phyloP scores from a whole-genome alignment of 441 rosid genomes.

The Populus hybrid region DNA sequence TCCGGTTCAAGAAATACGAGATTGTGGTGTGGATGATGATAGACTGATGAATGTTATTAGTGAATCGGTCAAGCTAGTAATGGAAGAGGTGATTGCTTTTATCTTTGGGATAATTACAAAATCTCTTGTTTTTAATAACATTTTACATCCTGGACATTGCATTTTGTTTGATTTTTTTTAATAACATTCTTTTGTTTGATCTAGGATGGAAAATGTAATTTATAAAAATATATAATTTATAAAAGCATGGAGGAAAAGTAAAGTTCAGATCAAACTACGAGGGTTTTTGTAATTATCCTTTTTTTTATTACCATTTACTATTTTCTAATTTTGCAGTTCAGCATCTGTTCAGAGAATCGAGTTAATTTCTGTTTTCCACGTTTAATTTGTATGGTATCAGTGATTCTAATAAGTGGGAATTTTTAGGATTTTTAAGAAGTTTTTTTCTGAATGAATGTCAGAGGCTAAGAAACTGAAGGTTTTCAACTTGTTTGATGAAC shows the following conservation, averaged over 20 bases:
- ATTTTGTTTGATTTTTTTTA: background rate
- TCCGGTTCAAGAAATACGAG: conserved; percentile 97
- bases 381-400: background rate
- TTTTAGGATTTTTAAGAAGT: background rate
- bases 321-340: background rate
- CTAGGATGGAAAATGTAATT: no score
- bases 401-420: background rate
- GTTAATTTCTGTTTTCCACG: background rate
- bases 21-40: conserved; percentile 93
- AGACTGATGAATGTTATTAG: conserved; percentile 84
- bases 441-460: background rate
- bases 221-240: no score
- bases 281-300: no score
- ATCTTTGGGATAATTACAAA: no score
- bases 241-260: no score
- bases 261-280: no score
- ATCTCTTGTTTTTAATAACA: background rate
- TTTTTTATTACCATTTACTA: no score
- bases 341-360: background rate
- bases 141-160: background rate
- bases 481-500: background rate
- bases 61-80: conserved; percentile 82
- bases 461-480: background rate
- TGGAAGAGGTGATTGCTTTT: conserved; percentile 66
- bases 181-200: no score